These are phyloP conservation scores for Bruguiera gymnorhiza DNA, from an alignment of 345 rosid genomes.

Conservation along the genomic window DNA sequence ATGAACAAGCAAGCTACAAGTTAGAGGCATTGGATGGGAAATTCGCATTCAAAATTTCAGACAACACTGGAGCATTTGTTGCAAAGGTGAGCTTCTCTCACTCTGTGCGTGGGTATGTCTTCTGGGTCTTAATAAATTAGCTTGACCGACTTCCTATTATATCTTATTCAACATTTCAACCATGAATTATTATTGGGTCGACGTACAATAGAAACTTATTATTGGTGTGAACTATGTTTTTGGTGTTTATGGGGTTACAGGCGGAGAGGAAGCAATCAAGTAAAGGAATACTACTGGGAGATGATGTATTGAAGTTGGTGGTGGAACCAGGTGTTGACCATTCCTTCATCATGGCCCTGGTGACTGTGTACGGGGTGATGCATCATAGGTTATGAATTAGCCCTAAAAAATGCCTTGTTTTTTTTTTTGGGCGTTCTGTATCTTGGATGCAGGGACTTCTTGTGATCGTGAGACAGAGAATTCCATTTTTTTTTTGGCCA, in stretches of 20 bases:
- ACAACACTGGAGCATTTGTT: conserved; percentile 11
- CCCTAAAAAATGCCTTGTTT: too few species aligned
- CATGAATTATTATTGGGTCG: too few species aligned
- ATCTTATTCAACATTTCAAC: too few species aligned
- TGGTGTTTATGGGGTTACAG: conserved; percentile 9
- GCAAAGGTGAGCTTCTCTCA: conserved; percentile 19
- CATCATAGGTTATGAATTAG: conserved; percentile 21
- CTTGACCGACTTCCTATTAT: too few species aligned
- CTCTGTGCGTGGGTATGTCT: too few species aligned
- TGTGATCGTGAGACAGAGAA: too few species aligned
- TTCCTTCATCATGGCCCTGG: conserved; percentile 33
- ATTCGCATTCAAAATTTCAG: conserved; percentile 21
- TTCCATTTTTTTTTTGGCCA: too few species aligned
- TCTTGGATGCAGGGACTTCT: too few species aligned
- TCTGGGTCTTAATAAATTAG: too few species aligned
- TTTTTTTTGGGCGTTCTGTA: too few species aligned
- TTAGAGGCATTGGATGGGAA: conserved; percentile 18
- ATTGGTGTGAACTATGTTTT: not conserved
- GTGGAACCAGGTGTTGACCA: conserved; percentile 37
- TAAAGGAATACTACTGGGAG: conserved; percentile 34
- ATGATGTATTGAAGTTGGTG: conserved; percentile 38
- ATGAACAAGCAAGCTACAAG: conserved; percentile 10
- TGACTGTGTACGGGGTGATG: conserved; percentile 38
- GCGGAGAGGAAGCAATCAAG: conserved; percentile 34
- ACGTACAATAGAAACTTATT: too few species aligned